Percentiles rank a stretch among this genome's conserved stretches.
Evolutionary conservation across 2,329 filamentous ascomycete genomes (phyloP).

Genomic region (Beauveria bassiana): DNA sequence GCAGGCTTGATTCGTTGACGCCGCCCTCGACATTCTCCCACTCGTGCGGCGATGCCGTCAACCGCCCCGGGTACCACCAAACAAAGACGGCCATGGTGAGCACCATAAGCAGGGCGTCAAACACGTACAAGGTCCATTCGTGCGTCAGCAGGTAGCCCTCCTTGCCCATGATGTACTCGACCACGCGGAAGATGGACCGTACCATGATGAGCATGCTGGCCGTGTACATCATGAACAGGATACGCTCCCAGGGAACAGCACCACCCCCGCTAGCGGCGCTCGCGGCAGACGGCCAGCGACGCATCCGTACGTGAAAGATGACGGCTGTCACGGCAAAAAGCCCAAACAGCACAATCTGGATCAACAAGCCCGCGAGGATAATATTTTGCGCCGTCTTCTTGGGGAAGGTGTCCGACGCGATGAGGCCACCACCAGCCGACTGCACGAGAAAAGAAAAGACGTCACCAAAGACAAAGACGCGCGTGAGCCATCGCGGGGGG

Average conservation of each 20-base stretch:
- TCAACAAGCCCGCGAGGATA: conserved; percentile 46
- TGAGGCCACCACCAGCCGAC: conserved; percentile 33
- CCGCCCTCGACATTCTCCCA: background rate
- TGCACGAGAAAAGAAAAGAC: conserved; percentile 45
- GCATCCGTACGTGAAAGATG: conserved; percentile 38
- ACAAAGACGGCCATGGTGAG: conserved; percentile 16
- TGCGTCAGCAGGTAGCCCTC: conserved; percentile 31
- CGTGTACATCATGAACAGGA: conserved; percentile 30
- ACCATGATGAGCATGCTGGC: conserved; percentile 32
- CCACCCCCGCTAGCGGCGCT: conserved; percentile 4
- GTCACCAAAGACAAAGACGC: conserved; percentile 47
- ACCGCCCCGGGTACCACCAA: conserved; percentile 16
- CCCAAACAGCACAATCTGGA: conserved; percentile 51
- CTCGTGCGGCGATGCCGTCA: conserved; percentile 7
- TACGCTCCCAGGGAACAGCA: conserved; percentile 25
- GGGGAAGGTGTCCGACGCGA: conserved; percentile 15
- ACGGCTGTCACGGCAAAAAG: conserved; percentile 43
- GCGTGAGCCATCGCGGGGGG: conserved; percentile 37
- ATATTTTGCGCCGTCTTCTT: conserved; percentile 38
- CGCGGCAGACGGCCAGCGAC: conserved; percentile 14
- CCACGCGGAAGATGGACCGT: conserved; percentile 36
- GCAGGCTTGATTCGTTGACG: background rate
- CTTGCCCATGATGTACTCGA: conserved; percentile 39
- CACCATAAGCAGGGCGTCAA: conserved; percentile 27
- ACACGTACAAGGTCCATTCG: conserved; percentile 36